Conservation (phyloP, 208 protist species). For the Vickermania spadyakhi region DNA sequence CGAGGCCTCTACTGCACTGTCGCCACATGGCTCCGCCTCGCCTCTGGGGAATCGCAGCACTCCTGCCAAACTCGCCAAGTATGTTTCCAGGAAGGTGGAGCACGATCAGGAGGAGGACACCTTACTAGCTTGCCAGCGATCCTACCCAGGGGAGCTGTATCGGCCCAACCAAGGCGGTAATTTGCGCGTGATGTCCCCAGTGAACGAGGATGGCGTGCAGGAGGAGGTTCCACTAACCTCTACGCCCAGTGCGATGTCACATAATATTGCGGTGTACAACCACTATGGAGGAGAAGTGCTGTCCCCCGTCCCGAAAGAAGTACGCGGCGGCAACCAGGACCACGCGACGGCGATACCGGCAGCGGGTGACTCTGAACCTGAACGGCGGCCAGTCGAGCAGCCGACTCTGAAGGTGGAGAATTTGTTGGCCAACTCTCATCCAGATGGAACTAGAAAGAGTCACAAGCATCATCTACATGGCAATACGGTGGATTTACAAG, state of each 20-base stretch:
- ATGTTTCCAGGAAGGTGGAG: neutral
- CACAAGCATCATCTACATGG: neutral
- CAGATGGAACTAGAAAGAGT: neutral
- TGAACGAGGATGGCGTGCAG: neutral
- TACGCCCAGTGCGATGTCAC: neutral
- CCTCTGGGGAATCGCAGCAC: neutral
- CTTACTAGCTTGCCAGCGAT: neutral
- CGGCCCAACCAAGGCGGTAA: neutral
- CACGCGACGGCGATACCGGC: neutral
- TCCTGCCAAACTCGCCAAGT: neutral
- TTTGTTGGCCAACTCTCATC: neutral
- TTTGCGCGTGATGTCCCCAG: neutral
- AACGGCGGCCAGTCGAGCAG: neutral
- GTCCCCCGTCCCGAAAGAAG: neutral
- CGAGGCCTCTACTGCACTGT: neutral
- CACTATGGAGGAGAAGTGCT: neutral
- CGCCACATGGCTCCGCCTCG: neutral
- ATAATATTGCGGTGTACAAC: neutral
- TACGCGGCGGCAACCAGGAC: neutral
- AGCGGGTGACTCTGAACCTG: neutral
- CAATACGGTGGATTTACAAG: neutral
- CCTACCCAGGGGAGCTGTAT: neutral
- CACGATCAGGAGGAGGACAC: neutral
- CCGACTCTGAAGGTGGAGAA: neutral
- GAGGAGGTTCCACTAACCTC: neutral